A percentile compares a stretch with the other conserved stretches of the same genome.
phyloP scores from a whole-genome alignment of 78 protist species.

The Polysphondylium violaceum region DNA sequence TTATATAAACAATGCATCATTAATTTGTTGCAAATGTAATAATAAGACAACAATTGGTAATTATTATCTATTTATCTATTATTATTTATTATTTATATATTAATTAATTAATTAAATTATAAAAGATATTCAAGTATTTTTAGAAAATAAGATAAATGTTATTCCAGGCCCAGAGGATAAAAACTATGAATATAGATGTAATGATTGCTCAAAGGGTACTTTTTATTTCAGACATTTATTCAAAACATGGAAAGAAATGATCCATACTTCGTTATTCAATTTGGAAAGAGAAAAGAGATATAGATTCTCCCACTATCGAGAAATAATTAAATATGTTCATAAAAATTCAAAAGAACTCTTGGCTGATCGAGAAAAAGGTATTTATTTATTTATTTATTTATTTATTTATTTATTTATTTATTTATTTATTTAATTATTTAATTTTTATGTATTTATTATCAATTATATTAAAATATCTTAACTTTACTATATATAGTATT shows the following conservation, averaged over 20 bases:
- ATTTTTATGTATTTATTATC: background rate
- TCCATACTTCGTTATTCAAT: constrained; percentile 52
- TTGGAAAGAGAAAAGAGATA: constrained; percentile 71
- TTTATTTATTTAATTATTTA: constrained; percentile 8
- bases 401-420: background rate
- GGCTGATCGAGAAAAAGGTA: constrained; percentile 66
- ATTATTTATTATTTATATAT: background rate
- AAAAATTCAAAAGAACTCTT: constrained; percentile 42
- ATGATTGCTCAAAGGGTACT: background rate
- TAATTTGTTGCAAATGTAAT: constrained; percentile 60
- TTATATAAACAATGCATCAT: background rate
- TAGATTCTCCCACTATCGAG: constrained; percentile 70
- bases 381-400: background rate
- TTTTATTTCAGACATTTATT: constrained; percentile 60
- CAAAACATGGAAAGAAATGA: constrained; percentile 80
- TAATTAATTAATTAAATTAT: background rate
- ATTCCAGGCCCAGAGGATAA: constrained; percentile 81
- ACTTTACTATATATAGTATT: background rate
- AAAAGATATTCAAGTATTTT: background rate
- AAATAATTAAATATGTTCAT: constrained; percentile 50
- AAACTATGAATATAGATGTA: constrained; percentile 60
- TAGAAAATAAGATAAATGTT: constrained; percentile 9
- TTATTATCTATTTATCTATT: background rate
- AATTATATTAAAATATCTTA: background rate
- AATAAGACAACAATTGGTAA: constrained; percentile 10